A percentile compares a stretch with the other conserved stretches of the same genome.
These are phyloP conservation scores for Vanrija sp. DNA, from an alignment of 1,284 basidiomycete genomes.

Conservation along the genomic window DNA sequence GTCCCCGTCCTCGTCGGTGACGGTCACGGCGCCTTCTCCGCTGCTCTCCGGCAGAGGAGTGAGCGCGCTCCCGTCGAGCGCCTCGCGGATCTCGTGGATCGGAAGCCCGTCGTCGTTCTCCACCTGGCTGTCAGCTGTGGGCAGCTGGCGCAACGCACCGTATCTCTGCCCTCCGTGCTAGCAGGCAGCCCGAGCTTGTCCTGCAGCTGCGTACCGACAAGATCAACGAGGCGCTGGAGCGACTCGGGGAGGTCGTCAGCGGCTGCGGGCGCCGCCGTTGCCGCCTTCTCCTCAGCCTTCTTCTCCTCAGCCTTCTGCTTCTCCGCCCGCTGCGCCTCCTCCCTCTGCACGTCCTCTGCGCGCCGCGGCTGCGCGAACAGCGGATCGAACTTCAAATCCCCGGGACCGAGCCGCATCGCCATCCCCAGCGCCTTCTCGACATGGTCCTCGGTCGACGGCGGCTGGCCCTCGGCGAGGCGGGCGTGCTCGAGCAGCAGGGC, in stretches of 20 bases:
- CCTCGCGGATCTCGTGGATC: conserved; percentile 44
- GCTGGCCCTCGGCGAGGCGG: conserved; percentile 17
- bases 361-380: conserved; percentile 5
- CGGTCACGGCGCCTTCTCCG: conserved; percentile 6
- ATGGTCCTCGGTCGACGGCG: too few species aligned
- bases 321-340: not conserved
- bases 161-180: not conserved
- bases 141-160: not conserved
- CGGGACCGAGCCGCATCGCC: not conserved
- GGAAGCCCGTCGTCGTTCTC: conserved; percentile 41
- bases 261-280: not conserved
- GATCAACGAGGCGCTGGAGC: conserved; percentile 17
- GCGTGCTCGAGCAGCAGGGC: conserved; percentile 26
- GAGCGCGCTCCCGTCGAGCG: conserved; percentile 29
- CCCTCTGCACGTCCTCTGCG: not conserved
- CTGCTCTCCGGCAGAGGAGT: conserved; percentile 19
- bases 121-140: conserved; percentile 6
- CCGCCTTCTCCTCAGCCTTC: not conserved
- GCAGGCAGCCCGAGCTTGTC: conserved; percentile 10
- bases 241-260: conserved; percentile 7
- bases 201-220: conserved; percentile 14
- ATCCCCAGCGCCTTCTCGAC: too few species aligned
- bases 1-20: conserved; percentile 20
- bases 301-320: not conserved
- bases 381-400: conserved; percentile 8